Evolutionary conservation across 257 asterid species (phyloP), one percentile per base, ranked within the genome.

Genomic region (Fraxinus excelsior): DNA sequence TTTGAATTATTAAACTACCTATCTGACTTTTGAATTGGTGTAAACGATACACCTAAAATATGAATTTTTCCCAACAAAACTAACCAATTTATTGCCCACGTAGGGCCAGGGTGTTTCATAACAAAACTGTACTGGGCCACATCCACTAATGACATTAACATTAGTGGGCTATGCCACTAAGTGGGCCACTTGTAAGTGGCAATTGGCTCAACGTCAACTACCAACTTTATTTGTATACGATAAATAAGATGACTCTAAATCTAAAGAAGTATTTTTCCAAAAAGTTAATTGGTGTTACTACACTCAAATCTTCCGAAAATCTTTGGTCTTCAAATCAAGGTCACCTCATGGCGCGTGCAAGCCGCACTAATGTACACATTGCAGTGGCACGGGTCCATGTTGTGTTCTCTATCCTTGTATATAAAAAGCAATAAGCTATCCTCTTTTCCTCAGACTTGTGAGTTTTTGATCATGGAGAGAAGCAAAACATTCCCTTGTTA

Each of bases 311-410:
- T 56, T 56, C 26, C 26, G 42, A 70, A 53, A 23, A 78, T 73
- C 82, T 80, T 71, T 70, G 40, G 74, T 82, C 82, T 66, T 82
- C 71, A 70, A 51, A 80, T 84, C 79, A 77, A 86, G 81, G 87
- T 85, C 90, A 78, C 92, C 67, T 86, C 92, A 83, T 87, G 91
- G 83, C 84, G 92, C 96, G 87, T 86, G 92, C 88, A 91, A 71
- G 82, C 80, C 87, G 82, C 96, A 89, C 84, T 81, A 84, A 73
- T 28, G 67, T 71, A 73, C 85, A 84, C 85, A 83, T 76, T 71
- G 81, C 74, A 81, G 84, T 76, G 77, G 82, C 85, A 72, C 75
- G 83, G 86, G 86, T 87, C 91, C 95, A 83, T 74, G 29, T 21
- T 68, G 29, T 73, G 81, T 70, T 68, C 60, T 73, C 44, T n/a